phyloP scores from a whole-genome alignment of 371 early-diverging fungal species.

The Mucor saturninus region DNA sequence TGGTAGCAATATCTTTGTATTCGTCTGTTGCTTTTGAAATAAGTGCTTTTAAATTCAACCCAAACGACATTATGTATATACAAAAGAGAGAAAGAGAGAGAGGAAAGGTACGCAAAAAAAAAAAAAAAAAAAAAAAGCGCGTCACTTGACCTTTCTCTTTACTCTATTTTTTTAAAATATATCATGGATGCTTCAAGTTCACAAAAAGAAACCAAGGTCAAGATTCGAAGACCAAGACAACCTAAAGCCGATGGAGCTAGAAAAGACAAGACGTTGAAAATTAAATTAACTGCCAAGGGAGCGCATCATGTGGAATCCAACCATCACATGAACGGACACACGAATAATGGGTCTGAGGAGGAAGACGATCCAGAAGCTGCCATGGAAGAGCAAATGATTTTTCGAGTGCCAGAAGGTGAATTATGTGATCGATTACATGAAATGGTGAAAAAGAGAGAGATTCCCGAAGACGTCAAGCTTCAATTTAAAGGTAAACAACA shows the following conservation, averaged over 20 bases:
- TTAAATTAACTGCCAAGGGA: constrained; percentile 38
- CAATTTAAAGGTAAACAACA: constrained; percentile 71
- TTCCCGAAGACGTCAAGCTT: constrained; percentile 70
- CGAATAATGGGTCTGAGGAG: constrained; percentile 26
- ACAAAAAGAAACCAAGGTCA: constrained; percentile 9
- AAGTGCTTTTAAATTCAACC: constrained; percentile 19
- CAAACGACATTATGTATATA: constrained; percentile 7
- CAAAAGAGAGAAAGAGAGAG: not conserved
- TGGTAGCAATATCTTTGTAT: constrained; percentile 28
- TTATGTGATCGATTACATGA: constrained; percentile 69
- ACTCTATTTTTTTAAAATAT: constrained; percentile 9
- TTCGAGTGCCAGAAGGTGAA: constrained; percentile 75
- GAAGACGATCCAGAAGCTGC: constrained; percentile 70
- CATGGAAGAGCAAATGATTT: constrained; percentile 80
- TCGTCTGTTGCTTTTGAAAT: constrained; percentile 43
- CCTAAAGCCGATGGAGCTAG: constrained; percentile 20
- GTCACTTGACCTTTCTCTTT: constrained; percentile 4
- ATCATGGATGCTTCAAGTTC: constrained; percentile 8
- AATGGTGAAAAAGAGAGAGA: constrained; percentile 68
- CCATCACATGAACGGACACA: not conserved
- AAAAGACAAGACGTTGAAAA: constrained; percentile 40
- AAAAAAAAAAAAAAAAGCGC: constrained; percentile 5
- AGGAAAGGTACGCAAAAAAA: not conserved
- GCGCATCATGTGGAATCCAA: not conserved
- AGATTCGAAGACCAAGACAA: constrained; percentile 19